Conservation (phyloP, 2,329 filamentous ascomycete genomes). For the Trichoderma sp. region DNA sequence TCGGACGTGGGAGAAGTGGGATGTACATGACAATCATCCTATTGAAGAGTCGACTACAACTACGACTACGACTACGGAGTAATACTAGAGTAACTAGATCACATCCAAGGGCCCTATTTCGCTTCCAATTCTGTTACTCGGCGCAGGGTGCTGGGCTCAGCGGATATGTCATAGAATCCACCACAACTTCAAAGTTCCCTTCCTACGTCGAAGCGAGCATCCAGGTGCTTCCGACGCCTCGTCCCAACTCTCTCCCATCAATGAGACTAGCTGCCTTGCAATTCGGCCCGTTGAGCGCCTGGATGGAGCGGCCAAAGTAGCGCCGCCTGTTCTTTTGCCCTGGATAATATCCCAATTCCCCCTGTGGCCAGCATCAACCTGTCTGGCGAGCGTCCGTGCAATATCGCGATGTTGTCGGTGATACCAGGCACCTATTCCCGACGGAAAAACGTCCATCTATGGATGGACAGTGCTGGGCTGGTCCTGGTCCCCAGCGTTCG, state of each 20-base stretch:
- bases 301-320: not conserved
- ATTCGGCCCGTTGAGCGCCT: conserved; percentile 2
- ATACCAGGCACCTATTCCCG: not conserved
- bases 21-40: not conserved
- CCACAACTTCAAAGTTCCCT: not conserved
- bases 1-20: not conserved
- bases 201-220: not conserved
- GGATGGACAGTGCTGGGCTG: too few species aligned
- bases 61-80: too few species aligned
- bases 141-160: not conserved
- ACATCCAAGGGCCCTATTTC: too few species aligned
- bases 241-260: not conserved
- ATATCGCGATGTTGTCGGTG: not conserved
- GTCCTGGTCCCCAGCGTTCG: not conserved
- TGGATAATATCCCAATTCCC: not conserved
- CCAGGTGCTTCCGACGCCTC: not conserved
- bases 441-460: not conserved
- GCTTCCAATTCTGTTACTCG: not conserved
- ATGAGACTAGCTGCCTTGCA: not conserved
- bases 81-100: not conserved
- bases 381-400: not conserved
- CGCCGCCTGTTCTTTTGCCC: not conserved
- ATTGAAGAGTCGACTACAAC: not conserved
- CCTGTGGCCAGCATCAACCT: not conserved
- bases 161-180: not conserved